phyloP scores from a whole-genome alignment of 2,329 filamentous ascomycete genomes.

The Biscogniauxia marginata region DNA sequence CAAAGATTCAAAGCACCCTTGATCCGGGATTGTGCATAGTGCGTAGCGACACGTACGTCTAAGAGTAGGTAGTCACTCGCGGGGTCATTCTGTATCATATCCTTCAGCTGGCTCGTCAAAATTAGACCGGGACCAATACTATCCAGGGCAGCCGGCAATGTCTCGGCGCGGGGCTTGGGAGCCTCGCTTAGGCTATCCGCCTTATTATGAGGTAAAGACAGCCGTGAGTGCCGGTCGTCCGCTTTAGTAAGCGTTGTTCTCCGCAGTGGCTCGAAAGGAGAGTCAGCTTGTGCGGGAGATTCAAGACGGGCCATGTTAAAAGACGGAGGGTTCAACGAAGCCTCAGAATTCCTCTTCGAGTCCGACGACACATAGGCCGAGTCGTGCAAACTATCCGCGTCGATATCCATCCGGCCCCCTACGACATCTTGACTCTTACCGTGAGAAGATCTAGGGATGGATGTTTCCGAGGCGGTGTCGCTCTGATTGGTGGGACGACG shows the following conservation, averaged over 20 bases:
- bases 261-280: conserved; percentile 32
- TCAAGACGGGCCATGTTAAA: conserved; percentile 45
- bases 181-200: conserved; percentile 38
- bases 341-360: conserved; percentile 52
- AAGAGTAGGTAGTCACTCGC: conserved; percentile 62
- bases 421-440: conserved; percentile 19
- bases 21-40: conserved; percentile 74
- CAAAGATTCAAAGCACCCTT: conserved; percentile 85
- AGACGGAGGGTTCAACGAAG: conserved; percentile 42
- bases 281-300: conserved; percentile 41
- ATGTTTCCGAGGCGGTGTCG: conserved; percentile 39
- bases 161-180: conserved; percentile 44
- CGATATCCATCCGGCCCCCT: conserved; percentile 41
- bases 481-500: conserved; percentile 50
- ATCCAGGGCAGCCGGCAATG: conserved; percentile 51
- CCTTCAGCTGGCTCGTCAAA: conserved; percentile 51
- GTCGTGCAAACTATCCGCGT: conserved; percentile 47
- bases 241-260: conserved; percentile 39
- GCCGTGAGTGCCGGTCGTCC: conserved; percentile 52
- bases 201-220: conserved; percentile 53
- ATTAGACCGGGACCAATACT: conserved; percentile 51
- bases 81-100: conserved; percentile 48
- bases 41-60: conserved; percentile 83
- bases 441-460: conserved; percentile 22
- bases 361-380: conserved; percentile 56